Base-by-base conservation (phyloP, 805 yeast species). In the Kurtzmaniella cleridarum region DNA sequence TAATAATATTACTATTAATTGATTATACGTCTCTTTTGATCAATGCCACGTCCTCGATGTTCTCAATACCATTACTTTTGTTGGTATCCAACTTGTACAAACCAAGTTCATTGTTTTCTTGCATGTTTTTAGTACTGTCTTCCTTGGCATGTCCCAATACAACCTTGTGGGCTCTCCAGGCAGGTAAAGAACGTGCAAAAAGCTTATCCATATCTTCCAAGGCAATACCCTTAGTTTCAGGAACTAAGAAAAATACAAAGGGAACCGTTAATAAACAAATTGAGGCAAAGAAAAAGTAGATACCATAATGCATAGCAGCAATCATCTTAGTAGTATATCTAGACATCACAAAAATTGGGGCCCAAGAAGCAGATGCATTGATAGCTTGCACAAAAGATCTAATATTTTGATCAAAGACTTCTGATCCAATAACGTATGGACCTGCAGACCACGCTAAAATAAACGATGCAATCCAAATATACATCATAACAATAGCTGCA, bases 361-460 rank as follows among this genome's bases (percentile, higher is more conserved):
- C 57, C 70, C 69, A 63, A 28, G 63, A 58, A 18, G 61, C 62
- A 10, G 69, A 68, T 2, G 69, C 66, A 45, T 62, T 62, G 40
- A 64, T 60, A 40, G 67, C 66, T 48, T 62, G 68, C 27, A 60
- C 65, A 37, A 65, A 63, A 14, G 67, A 57, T 36, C 71, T 49
- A 44, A 65, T 61, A 39, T 64, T 63, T 45, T 62, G 68, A 49
- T 63, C 69, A 43, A 62, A 65, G 3, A 64, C 59, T 42, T 65
- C 71, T 32, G 60, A 43, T 3, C 70, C 69, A 29, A 63, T 61
- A 16, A 65, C 68, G 46, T 60, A 65, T 5, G 69, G 71, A 15
- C 68, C 68, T 1, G 65, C 68, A 5, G 65, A 59, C 70, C 69
- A 64, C 5, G 67, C 68, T 30, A 57, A 50, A 16, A 64, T 64